Conservation (phyloP, 108 stramenopile species). For the Seminavis robusta region DNA sequence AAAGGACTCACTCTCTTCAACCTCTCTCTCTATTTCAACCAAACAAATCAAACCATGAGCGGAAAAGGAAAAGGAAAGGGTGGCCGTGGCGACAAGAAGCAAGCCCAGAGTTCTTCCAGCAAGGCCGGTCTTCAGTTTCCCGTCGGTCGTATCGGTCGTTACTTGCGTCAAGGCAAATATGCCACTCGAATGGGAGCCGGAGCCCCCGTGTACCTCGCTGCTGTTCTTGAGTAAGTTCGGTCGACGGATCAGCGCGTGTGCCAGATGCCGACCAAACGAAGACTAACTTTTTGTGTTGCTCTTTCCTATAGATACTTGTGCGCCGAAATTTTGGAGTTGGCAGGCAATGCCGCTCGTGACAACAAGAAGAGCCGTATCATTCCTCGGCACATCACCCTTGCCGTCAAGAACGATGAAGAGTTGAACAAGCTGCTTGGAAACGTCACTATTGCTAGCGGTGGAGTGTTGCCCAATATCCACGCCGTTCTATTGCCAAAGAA, state of each 20-base stretch:
- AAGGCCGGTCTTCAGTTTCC: constrained; percentile 90
- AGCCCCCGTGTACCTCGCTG: constrained; percentile 87
- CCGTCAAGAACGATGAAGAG: constrained; percentile 86
- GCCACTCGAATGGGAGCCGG: constrained; percentile 76
- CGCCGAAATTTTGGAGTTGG: constrained; percentile 88
- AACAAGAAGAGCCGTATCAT: constrained; percentile 88
- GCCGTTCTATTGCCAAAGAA: constrained; percentile 90
- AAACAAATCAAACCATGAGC: neutral
- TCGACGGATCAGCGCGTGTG: too few species aligned
- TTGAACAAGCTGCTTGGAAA: constrained; percentile 83
- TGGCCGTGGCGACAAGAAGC: constrained; percentile 68
- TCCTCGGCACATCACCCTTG: constrained; percentile 87
- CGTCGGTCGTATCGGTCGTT: constrained; percentile 76
- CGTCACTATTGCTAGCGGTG: constrained; percentile 89
- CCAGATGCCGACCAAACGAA: too few species aligned
- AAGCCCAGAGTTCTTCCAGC: constrained; percentile 35
- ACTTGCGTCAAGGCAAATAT: constrained; percentile 79
- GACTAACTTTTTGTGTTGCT: too few species aligned
- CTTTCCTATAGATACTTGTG: too few species aligned
- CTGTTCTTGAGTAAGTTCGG: constrained; percentile 90
- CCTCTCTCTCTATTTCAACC: neutral
- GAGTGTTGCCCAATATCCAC: constrained; percentile 96
- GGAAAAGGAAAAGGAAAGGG: constrained; percentile 63
- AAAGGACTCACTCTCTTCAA: neutral
- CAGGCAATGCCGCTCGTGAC: constrained; percentile 89